Percentiles rank a stretch among this genome's conserved stretches.
Evolutionary conservation across 495 filamentous ascomycete species (phyloP).

Genomic region (Trichoderma asperelloides): DNA sequence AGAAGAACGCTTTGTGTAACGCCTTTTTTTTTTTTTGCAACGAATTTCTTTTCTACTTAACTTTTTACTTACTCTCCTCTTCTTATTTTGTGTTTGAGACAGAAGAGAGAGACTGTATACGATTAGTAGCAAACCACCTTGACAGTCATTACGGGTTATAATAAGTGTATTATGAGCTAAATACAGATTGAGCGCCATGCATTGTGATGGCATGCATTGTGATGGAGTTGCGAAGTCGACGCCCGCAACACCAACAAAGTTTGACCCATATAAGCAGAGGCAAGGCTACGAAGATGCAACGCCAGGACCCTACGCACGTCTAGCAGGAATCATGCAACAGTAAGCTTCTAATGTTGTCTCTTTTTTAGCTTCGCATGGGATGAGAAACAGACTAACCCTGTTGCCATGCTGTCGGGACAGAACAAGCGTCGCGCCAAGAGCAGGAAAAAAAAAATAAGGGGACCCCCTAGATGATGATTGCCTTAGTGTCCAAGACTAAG

Average conservation of each 20-base stretch:
- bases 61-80: background rate
- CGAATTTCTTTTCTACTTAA: background rate
- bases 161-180: background rate
- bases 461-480: background rate
- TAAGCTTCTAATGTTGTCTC: background rate
- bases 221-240: background rate
- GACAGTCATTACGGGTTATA: constrained; percentile 7
- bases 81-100: background rate
- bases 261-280: background rate
- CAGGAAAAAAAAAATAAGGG: no score
- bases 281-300: background rate
- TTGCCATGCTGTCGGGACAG: background rate
- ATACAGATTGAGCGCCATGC: background rate
- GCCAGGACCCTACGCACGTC: background rate
- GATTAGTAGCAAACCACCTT: constrained; percentile 3
- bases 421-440: background rate
- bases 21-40: background rate
- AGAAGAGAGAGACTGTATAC: background rate
- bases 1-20: background rate
- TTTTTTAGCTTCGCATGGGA: background rate
- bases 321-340: background rate
- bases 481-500: background rate
- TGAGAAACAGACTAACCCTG: background rate
- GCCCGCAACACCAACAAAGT: background rate
- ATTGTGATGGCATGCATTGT: background rate